Evolutionary conservation across 352 stramenopile species (phyloP).

Genomic region (Elongisporangium anandrum): DNA sequence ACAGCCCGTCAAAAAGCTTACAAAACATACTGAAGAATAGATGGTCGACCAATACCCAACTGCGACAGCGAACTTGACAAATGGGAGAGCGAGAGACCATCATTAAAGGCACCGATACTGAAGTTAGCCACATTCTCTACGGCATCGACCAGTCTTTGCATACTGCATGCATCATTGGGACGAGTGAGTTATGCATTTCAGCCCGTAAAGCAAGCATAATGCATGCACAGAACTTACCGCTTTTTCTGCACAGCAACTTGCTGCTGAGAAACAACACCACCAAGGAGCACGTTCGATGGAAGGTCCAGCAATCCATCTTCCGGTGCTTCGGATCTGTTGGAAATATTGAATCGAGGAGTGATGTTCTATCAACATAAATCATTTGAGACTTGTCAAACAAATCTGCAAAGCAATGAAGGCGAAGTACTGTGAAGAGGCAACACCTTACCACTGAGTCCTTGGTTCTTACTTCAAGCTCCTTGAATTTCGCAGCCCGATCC

Average conservation of each 20-base stretch:
- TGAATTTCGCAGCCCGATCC: constrained; percentile 37
- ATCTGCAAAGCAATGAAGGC: too few relatives aligned
- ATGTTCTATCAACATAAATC: constrained; percentile 1
- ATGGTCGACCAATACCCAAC: constrained; percentile 47
- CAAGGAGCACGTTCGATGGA: constrained; percentile 29
- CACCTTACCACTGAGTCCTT: constrained; percentile 32
- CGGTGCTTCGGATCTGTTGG: constrained; percentile 49
- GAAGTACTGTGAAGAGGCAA: too few relatives aligned
- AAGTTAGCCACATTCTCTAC: constrained; percentile 69
- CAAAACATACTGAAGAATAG: constrained; percentile 41
- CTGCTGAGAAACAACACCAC: not conserved
- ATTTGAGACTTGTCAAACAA: too few relatives aligned
- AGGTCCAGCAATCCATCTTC: constrained; percentile 60
- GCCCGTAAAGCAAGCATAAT: too few relatives aligned
- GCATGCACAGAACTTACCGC: constrained; percentile 15
- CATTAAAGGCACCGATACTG: constrained; percentile 45
- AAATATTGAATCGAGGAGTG: constrained; percentile 10
- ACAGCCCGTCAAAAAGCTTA: not conserved
- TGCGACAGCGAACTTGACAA: constrained; percentile 43
- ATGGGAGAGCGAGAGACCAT: constrained; percentile 29
- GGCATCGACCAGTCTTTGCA: constrained; percentile 33
- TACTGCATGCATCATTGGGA: not conserved
- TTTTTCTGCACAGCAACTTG: constrained; percentile 30
- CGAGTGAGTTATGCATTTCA: too few relatives aligned
- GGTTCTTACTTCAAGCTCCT: constrained; percentile 3